Evolutionary conservation across 2,329 filamentous ascomycete species (phyloP).

Genomic region (Clarireedia homoeocarpa): DNA sequence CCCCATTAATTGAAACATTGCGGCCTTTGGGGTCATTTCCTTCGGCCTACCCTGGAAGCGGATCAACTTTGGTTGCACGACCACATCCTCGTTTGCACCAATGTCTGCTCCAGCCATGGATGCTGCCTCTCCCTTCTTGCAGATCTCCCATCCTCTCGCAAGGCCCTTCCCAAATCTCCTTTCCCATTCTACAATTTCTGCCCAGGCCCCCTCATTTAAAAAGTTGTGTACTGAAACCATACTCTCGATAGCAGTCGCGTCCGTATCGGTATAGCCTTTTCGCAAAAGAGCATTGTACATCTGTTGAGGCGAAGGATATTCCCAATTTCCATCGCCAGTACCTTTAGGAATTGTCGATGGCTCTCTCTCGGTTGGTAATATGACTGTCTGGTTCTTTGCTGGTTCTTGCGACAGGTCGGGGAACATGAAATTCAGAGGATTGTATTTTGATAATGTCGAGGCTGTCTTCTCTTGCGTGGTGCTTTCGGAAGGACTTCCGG

Average conservation of each 20-base stretch:
- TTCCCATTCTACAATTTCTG: constrained; percentile 92
- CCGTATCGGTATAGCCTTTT: constrained; percentile 93
- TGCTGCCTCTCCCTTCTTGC: constrained; percentile 65
- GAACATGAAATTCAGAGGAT: constrained; percentile 95
- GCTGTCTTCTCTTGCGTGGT: constrained; percentile 21
- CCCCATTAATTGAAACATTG: constrained; percentile 72
- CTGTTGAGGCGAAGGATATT: constrained; percentile 96
- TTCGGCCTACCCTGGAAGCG: constrained; percentile 84
- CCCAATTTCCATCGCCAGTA: constrained; percentile 75
- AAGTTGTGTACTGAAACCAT: constrained; percentile 99
- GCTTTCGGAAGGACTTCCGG: constrained; percentile 19
- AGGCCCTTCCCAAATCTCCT: constrained; percentile 72
- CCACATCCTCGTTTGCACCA: constrained; percentile 45
- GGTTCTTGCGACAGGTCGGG: constrained; percentile 72
- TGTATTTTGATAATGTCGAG: constrained; percentile 57
- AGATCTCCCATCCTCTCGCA: constrained; percentile 62
- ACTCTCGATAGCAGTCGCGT: constrained; percentile 83
- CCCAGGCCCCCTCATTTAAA: constrained; percentile 94
- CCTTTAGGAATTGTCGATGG: constrained; percentile 86
- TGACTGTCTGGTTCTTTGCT: constrained; percentile 62
- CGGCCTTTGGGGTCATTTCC: constrained; percentile 86
- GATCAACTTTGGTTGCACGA: constrained; percentile 62
- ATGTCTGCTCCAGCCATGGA: constrained; percentile 34
- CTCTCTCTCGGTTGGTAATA: constrained; percentile 74
- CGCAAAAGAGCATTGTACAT: constrained; percentile 98